Base-by-base conservation (phyloP, 257 asterid genomes). In the Jacaranda mimosifolia region DNA sequence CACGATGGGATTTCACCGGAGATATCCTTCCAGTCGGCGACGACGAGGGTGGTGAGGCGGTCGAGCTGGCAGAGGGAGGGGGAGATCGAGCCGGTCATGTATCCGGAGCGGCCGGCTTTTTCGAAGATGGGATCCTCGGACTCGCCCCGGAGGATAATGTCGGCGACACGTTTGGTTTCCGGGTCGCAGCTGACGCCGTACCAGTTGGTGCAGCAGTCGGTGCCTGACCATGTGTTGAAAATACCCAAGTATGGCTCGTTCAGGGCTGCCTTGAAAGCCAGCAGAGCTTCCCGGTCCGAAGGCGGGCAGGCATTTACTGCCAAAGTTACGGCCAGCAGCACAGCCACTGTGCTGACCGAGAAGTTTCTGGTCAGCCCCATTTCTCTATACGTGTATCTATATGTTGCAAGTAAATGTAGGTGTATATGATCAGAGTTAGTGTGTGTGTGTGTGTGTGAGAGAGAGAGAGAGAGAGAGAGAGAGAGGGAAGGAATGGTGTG, bases 11-110 rank as follows among this genome's bases (percentile, higher is more conserved):
- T 91, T 14, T 82, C 87, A 60, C 99, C 98, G 83, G 98, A 83
- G 77, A 95, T 81, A 36, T 48, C 94, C 68, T 95, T 92, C 99
- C 99, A 95, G 85, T 95, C 99, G 53, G 99, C 97, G 55, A 95
- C 64, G 64, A 95, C 82, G 79, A 95, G 88, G 70, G 96, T 89
- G 70, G 91, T 90, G 89, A 95, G 98, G 9, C 84, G 74, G 75
- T 92, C 95, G 82, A 95, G 97, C 19, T 77, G 83, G 83, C 99
- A 94, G 68, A 94, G 9, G 60, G 97, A 39, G 43, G 90, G 83
- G 58, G 98, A 91, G 74, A 94, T 83, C 0, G 90, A 83, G 71
- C 99, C 99, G 65, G 94, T 81, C 99, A 94, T 94, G 95, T 94
- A 94, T 5, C 99, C 99, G 14, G 99, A 81, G 68, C 96, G 87